Percentiles rank a stretch among this genome's conserved stretches.
phyloP scores from a whole-genome alignment of 2,329 filamentous ascomycete genomes.

The Tolypocladium guangdongense region DNA sequence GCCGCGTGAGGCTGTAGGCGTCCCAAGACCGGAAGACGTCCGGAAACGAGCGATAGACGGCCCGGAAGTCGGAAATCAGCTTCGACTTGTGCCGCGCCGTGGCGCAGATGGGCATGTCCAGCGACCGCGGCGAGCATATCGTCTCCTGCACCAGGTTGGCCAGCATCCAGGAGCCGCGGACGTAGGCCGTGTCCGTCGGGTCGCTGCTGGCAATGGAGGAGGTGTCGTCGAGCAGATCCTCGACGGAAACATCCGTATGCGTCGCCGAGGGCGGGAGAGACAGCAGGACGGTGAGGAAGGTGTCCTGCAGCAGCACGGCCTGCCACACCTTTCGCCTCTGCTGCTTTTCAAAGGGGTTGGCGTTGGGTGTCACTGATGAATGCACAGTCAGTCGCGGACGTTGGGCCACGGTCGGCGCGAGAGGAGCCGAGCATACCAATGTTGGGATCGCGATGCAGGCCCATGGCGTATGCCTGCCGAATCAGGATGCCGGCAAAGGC shows the following conservation, averaged over 20 bases:
- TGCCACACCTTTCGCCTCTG: slow-evolving; percentile 74
- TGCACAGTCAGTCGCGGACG: neutral
- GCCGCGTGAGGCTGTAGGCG: slow-evolving; percentile 42
- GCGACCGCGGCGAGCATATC: slow-evolving; percentile 62
- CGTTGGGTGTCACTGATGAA: slow-evolving; percentile 46
- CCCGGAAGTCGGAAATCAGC: slow-evolving; percentile 57
- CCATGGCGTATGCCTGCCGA: slow-evolving; percentile 72
- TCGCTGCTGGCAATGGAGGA: slow-evolving; percentile 45
- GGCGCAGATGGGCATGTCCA: slow-evolving; percentile 60
- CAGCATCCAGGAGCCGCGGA: slow-evolving; percentile 67
- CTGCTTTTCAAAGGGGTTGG: slow-evolving; percentile 62
- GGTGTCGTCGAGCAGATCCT: slow-evolving; percentile 58
- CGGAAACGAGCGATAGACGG: slow-evolving; percentile 64
- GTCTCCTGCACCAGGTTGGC: slow-evolving; percentile 69
- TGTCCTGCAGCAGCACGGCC: slow-evolving; percentile 70
- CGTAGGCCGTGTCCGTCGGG: slow-evolving; percentile 58
- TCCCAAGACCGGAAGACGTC: slow-evolving; percentile 60
- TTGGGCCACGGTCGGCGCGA: no score
- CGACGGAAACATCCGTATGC: slow-evolving; percentile 68
- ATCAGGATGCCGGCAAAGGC: slow-evolving; percentile 69
- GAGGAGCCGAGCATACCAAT: slow-evolving; percentile 34
- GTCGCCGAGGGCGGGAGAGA: slow-evolving; percentile 69
- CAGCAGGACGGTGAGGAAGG: slow-evolving; percentile 67
- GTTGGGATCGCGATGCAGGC: slow-evolving; percentile 68
- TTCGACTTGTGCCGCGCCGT: slow-evolving; percentile 59